phyloP scores from a whole-genome alignment of 345 rosid species.

The Cardiospermum halicacabum region DNA sequence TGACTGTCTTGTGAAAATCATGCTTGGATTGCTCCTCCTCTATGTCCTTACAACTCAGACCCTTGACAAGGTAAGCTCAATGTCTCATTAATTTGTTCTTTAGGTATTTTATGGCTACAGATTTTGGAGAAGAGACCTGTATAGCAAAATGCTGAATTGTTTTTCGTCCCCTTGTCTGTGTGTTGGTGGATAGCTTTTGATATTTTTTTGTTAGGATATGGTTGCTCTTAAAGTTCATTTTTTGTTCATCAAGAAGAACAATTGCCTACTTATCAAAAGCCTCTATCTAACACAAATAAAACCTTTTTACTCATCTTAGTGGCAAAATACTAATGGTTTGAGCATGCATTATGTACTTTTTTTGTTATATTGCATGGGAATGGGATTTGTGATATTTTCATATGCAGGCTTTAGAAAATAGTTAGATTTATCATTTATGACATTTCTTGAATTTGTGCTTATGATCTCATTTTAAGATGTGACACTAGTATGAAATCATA shows the following conservation, averaged over 20 bases:
- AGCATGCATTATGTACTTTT: no score
- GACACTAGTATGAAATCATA: no score
- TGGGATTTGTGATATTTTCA: no score
- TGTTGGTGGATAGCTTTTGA: no score
- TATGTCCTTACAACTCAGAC: slow-evolving; percentile 98
- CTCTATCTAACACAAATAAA: background rate
- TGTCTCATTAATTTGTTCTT: no score
- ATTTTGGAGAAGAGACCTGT: background rate
- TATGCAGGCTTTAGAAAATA: no score
- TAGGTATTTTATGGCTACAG: no score
- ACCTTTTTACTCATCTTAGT: background rate
- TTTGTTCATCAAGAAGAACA: background rate
- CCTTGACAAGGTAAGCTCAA: slow-evolving; percentile 74
- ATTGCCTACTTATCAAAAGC: background rate
- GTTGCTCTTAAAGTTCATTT: background rate
- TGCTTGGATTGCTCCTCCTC: slow-evolving; percentile 95
- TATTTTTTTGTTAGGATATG: background rate
- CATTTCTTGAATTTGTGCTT: no score
- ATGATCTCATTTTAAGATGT: no score
- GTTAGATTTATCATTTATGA: no score
- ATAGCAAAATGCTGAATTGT: background rate
- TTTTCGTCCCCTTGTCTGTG: background rate
- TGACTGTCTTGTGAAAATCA: slow-evolving; percentile 93
- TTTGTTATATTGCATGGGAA: no score
- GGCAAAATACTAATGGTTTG: no score